Conservation (phyloP, 2,329 filamentous ascomycete genomes). For the Cordyceps tenuipes region DNA sequence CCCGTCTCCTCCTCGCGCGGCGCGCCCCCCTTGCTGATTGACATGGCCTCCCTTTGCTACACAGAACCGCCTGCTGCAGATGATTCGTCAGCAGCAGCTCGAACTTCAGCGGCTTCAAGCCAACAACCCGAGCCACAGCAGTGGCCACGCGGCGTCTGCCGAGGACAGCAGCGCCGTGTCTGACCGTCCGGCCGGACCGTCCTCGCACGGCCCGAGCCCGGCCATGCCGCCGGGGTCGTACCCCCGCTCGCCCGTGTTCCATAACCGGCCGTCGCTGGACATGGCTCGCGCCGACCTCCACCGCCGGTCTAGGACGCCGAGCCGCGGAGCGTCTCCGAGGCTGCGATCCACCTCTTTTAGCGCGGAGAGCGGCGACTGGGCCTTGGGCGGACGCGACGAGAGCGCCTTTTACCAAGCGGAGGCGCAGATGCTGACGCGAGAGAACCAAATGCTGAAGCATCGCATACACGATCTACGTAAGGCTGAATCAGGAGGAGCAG, state of each 20-base stretch:
- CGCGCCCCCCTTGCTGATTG: background rate
- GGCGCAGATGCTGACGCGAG: slow-evolving; percentile 66
- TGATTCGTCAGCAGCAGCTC: slow-evolving; percentile 69
- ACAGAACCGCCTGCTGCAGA: slow-evolving; percentile 68
- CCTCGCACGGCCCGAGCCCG: slow-evolving; percentile 25
- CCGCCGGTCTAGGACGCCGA: slow-evolving; percentile 51
- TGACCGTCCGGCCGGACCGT: slow-evolving; percentile 33
- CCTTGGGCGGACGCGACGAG: slow-evolving; percentile 61
- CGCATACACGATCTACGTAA: slow-evolving; percentile 65
- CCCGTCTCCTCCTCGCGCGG: background rate
- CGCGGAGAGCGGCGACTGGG: slow-evolving; percentile 51
- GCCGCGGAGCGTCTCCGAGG: slow-evolving; percentile 47
- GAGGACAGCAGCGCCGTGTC: slow-evolving; percentile 44
- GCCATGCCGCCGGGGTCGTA: slow-evolving; percentile 32
- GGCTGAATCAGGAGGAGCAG: slow-evolving; percentile 1
- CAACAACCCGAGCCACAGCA: slow-evolving; percentile 25
- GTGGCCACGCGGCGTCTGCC: slow-evolving; percentile 30
- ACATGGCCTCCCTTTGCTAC: background rate
- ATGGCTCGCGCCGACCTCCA: slow-evolving; percentile 47
- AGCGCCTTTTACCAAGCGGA: slow-evolving; percentile 75
- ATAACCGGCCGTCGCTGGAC: slow-evolving; percentile 51
- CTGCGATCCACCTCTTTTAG: slow-evolving; percentile 51
- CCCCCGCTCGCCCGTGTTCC: slow-evolving; percentile 42
- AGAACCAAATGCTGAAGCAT: slow-evolving; percentile 75
- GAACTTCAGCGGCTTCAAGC: slow-evolving; percentile 56